Base-by-base conservation (phyloP, 202 grass and related monocot species). In the Brachypodium distachyon region DNA sequence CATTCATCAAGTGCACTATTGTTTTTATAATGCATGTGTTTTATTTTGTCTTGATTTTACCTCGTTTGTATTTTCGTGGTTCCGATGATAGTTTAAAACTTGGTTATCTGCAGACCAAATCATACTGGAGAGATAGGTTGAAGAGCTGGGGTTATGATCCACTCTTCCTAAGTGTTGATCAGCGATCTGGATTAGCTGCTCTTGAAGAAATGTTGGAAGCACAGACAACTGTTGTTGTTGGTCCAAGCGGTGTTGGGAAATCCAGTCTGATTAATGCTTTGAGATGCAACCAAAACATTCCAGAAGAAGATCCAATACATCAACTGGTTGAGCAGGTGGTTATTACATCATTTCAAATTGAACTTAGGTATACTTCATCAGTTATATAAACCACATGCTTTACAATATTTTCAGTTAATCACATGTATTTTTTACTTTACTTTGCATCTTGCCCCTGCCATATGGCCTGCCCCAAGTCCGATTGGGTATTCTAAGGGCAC, bases 261-360 rank as follows among this genome's bases (percentile, higher is more conserved):
- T 94, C 95, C 27, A 97, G 95, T 60, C 79, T 98, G 16, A 98
- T 98, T 57, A 98, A 92, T 81, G 82, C 87, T 1, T 88, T 98
- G 87, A 92, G 87, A 81, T 26, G 76, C 44, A 80, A 67, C 40
- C 72, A 65, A 25, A 59, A 74, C 59, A 82, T 62, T 31, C 77
- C 79, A 50, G 80, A 88, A 61, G 91, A 92, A 68, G 95, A 98
- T 60, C 80, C 86, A 52, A 90, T 92, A 77, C 88, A 94, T 73
- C 86, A 88, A 74, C 85, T 98, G 3, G 56, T 98, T 71, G 95
- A 94, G 71, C 91, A 94, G 69, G 95, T 97, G 57, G 7, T 62
- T 76, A 86, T 69, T 70, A 32, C 19, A 31, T 73, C 40, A 73
- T 77, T 55, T 47, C 40, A 68, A 42, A 68, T 47, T 68, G 41